These are phyloP conservation scores for Mycena pura DNA, from an alignment of 768 basidiomycete genomes.

Conservation along the genomic window DNA sequence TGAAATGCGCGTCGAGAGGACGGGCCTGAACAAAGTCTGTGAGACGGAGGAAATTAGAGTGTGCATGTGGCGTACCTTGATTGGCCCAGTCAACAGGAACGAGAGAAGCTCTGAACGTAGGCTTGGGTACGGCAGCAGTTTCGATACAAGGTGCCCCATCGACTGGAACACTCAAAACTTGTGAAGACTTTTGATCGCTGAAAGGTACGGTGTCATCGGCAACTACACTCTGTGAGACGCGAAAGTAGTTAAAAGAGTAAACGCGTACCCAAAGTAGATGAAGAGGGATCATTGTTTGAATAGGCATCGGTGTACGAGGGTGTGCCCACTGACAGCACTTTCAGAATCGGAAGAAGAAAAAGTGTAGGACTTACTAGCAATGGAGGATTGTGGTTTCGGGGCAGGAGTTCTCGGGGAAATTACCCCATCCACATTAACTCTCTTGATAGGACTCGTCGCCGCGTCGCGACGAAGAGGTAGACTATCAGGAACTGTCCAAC, in stretches of 20 bases:
- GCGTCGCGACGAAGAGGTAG: constrained; percentile 18
- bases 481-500: not conserved
- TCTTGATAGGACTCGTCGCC: constrained; percentile 14
- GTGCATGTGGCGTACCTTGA: not conserved
- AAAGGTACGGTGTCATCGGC: not conserved
- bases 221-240: not conserved
- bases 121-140: not conserved
- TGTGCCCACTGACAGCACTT: not conserved
- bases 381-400: constrained; percentile 1
- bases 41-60: not conserved
- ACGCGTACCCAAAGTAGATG: constrained; percentile 2
- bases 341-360: not conserved
- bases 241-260: not conserved
- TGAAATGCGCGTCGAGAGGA: not conserved
- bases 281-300: not conserved
- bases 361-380: constrained; percentile 1
- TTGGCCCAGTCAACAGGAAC: constrained; percentile 17
- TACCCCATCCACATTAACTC: constrained; percentile 2
- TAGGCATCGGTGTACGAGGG: not conserved
- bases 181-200: not conserved
- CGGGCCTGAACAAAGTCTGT: not conserved
- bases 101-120: constrained; percentile 1
- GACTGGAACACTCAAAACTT: not conserved
- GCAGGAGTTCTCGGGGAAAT: constrained; percentile 3
- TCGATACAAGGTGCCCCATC: not conserved